Evolutionary conservation across 805 yeast genomes (phyloP), one percentile per base, ranked within the genome.

Genomic region (Wickerhamiella azymoides): DNA sequence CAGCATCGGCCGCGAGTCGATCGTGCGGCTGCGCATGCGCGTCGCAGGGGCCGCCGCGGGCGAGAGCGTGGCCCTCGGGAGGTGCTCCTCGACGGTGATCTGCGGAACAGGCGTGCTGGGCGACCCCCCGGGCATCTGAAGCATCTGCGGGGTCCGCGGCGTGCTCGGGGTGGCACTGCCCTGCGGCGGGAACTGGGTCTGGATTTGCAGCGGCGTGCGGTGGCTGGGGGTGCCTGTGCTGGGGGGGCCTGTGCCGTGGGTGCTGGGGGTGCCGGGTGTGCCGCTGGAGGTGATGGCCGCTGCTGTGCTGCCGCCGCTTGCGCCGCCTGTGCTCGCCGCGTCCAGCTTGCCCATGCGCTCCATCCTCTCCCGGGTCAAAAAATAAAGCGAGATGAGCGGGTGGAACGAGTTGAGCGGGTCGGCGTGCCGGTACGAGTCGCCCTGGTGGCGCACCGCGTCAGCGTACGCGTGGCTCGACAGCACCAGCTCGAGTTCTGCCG

Each of bases 341-440:
- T 9, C 28, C 26, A 39, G 7, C 27, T 37, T 39, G 1, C 47
- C 67, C 63, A 79, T 80, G 47, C 95, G 73, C 57, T 73, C 77
- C 51, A 72, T 59, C 80, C 84, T 83, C 64, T 92, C 98, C 45
- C 76, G 79, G 14, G 86, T 94, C 52, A 92, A 70, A 57, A 76
- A 80, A 60, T 92, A 92, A 33, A 89, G 80, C 6, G 95, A 84
- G 10, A 89, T 65, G 51, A 88, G 69, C 0, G 98, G 97, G 63
- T 88, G 94, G 61, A 74, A 88, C 1, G 88, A 89, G 45, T 73
- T 70, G 0, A 94, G 83, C 13, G 97, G 96, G 62, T 85, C 92
- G 1, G 76, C 72, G 16, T 70, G 58, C 38, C 27, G 46, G 45
- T 13, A 36, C 41, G 43, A 42, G 27, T 36, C 40, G 26, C 21